Base-by-base conservation (phyloP, 768 basidiomycete genomes). In the Tylopilus felleus region DNA sequence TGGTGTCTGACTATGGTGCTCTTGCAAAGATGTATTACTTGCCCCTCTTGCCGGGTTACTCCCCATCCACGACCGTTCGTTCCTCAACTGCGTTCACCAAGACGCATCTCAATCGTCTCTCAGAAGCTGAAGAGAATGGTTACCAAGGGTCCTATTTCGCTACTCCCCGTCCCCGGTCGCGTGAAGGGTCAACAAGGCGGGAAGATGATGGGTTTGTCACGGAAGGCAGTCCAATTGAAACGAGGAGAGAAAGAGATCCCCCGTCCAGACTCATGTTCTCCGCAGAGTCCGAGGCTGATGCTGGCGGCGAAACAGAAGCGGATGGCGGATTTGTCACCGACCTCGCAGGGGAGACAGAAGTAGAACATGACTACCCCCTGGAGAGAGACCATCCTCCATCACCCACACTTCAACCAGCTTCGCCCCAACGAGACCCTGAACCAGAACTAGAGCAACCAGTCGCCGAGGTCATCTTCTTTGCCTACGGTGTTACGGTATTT, bases 401-500 rank as follows among this genome's bases (percentile, higher is more conserved):
- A 17, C 59, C 59, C 16, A 36, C 36, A 9, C 16, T 46, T 35
- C 51, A 35, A 12, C 51, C 33, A 39, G 14, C 36, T 31, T 47
- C 46, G n/a, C 41, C 27, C 1, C 51, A 47, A 21, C 47, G 38
- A 31, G 35, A 50, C 10, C 42, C n/a, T 14, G 57, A 55, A 13
- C 49, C 21, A 49, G 65, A 65, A 8, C 8, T 47, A n/a, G 48
- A 52, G 38, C 77, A 80, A 9, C 78, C 82, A 16, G 75, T 86
- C 33, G 89, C 84, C 0, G 89, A 92, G 64, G 86, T 79, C 0
- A 77, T 92, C 8, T 90, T 91, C 67, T 91, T 93, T 55, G 81
- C 84, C 33, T 91, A 96, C 65, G 95, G 95, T 17, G 95, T 97
- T 1, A 84, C 82, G 0, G 94, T 97, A 1, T 97, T 97, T 71